Conservation (phyloP, 2,329 filamentous ascomycete species). For the Fusarium setosum region DNA sequence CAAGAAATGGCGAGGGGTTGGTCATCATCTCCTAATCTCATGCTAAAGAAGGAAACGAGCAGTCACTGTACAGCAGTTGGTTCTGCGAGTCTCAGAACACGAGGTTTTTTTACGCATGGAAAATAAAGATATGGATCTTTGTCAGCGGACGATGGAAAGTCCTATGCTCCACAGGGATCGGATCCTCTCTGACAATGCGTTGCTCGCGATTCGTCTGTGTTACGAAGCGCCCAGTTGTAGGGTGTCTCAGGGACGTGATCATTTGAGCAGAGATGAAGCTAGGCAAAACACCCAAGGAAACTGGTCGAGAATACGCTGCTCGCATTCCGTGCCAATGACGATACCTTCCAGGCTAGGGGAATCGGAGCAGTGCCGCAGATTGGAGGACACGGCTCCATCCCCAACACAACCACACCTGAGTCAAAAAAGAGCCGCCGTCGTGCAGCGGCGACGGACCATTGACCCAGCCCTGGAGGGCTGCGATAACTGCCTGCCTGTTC, state of each 20-base stretch:
- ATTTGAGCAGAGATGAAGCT: not conserved
- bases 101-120: not conserved
- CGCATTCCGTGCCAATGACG: slow-evolving; percentile 6
- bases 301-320: not conserved
- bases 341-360: slow-evolving; percentile 6
- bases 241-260: not conserved
- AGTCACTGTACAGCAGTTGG: not conserved
- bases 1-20: slow-evolving; percentile 15
- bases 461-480: not conserved
- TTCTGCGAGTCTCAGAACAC: not conserved
- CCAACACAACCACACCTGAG: slow-evolving; percentile 8
- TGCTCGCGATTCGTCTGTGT: not conserved
- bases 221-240: not conserved
- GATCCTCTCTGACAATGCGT: slow-evolving; percentile 7
- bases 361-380: slow-evolving; percentile 13
- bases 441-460: slow-evolving; percentile 10
- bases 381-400: slow-evolving; percentile 29
- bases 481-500: slow-evolving; percentile 17
- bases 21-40: slow-evolving; percentile 29
- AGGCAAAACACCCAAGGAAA: not conserved
- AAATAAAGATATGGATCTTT: not conserved
- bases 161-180: not conserved
- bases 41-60: not conserved
- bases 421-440: not conserved
- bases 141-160: slow-evolving; percentile 1